Base-by-base conservation (phyloP, 176 grass and related monocot species). In the Hsuehochloa calcarea region DNA sequence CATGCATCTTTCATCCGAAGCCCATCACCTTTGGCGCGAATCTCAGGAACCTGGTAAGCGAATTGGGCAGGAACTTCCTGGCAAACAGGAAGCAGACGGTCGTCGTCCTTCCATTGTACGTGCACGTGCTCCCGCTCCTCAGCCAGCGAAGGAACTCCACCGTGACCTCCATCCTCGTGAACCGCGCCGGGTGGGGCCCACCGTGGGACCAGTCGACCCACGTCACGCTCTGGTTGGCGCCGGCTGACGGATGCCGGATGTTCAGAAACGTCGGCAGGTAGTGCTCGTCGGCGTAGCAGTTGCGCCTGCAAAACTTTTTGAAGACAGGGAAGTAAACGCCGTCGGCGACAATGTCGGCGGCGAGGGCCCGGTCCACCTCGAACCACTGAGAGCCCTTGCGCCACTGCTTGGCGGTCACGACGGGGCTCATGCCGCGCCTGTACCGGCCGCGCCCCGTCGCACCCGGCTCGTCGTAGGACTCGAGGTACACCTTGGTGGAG, bases 371-470 rank as follows among this genome's bases (percentile, higher is more conserved):
- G 51, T 95, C 90, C 1, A 93, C 22, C 43, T 95, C 93, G 17
- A 95, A 95, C 93, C 93, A 95, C 61, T 95, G 86, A 0, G 93
- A 95, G 25, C 93, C 91, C 79, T 95, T 95, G 49, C 93, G 80
- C 93, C 91, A 95, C 84, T 95, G 91, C 1, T 10, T 4, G 0
- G 40, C 14, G 8, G 77, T 7, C 0, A 95, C 59, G 3, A 25
- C 2, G 3, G 91, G 88, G 27, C 47, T 34, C 93, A 95, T 95
- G 26, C 44, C 45, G 22, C 49, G 87, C 37, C 40, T 77, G 83
- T 93, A 93, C 0, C 93, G 88, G 12, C 93, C 88, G 0, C 93
- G 74, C 1, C 93, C 90, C 0, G 82, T 87, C 5, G 37, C n/a
- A 0, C 88, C 74, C 0, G 70, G 58, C 82, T 80, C 26, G n/a